Evolutionary conservation across 805 yeast species (phyloP), one percentile per base, ranked within the genome.

Genomic region (Metschnikowia vanudenii): DNA sequence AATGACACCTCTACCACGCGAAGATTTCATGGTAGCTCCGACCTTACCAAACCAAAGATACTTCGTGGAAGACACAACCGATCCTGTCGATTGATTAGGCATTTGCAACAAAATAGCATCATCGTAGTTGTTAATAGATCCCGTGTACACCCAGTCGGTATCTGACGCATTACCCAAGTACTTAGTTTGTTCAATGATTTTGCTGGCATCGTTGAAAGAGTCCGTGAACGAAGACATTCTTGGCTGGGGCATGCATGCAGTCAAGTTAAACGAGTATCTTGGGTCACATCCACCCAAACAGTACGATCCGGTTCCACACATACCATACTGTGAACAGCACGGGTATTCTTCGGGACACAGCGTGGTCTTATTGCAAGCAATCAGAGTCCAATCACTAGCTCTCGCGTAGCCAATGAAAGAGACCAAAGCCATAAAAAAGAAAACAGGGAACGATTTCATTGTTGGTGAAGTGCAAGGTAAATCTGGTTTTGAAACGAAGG

Each of bases 221-320:
- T 80, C 79, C 1, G 61, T 48, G 31, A 73, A 60, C 50, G 76
- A 61, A 58, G 73, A 64, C 75, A 95, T 88, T 6, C 81, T 72
- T 11, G 97, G 96, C 79, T 80, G 78, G 5, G 97, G 90, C 82
- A 88, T 79, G 69, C 97, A 91, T 0, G 96, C 81, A 11, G 79
- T 68, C 43, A 78, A 59, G 53, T 75, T 75, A 69, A 65, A 81
- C 4, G 96, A 87, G 60, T 57, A 82, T 50, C 81, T 71, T 32
- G 94, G 85, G 67, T 90, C 88, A 72, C 97, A 91, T 29, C 95
- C 92, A 50, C 92, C 94, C 43, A 90, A 73, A 73, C 97, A 91
- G 67, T 75, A 76, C 14, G 75, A 63, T 18, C 95, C 95, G 19
- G 82, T 77, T 57, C 95, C 95, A 71, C 95, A 88, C 28, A 67